These are phyloP conservation scores for Gaeumannomyces sp. DNA, from an alignment of 2,329 filamentous ascomycete species.

Conservation along the genomic window DNA sequence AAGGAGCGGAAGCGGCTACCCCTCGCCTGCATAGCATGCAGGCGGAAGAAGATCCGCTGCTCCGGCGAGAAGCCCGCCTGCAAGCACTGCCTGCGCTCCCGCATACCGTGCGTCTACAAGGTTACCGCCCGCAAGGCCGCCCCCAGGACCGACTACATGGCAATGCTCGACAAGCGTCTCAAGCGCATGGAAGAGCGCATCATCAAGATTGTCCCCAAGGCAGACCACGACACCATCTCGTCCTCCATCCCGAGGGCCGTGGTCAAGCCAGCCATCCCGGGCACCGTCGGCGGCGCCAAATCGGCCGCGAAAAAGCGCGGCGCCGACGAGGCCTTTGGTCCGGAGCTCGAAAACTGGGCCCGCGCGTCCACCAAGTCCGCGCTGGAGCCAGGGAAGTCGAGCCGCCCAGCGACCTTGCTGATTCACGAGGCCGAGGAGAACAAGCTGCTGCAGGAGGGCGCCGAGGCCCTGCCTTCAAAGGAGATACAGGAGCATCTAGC, in stretches of 20 bases:
- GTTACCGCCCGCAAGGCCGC: constrained; percentile 91
- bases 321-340: constrained; percentile 81
- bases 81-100: constrained; percentile 88
- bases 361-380: constrained; percentile 49
- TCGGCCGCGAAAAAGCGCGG: constrained; percentile 68
- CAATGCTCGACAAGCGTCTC: constrained; percentile 91
- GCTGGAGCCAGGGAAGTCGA: constrained; percentile 32
- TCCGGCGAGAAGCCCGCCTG: constrained; percentile 97
- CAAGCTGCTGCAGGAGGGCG: constrained; percentile 73
- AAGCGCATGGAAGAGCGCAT: constrained; percentile 98
- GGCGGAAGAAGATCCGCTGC: constrained; percentile 95
- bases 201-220: constrained; percentile 88
- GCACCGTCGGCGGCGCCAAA: constrained; percentile 44
- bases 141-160: constrained; percentile 96
- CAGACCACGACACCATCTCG: constrained; percentile 62
- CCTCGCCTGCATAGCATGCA: constrained; percentile 89
- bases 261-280: constrained; percentile 70
- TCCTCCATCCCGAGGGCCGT: constrained; percentile 68
- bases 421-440: constrained; percentile 66
- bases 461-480: constrained; percentile 72
- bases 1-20: constrained; percentile 93
- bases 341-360: constrained; percentile 77
- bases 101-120: constrained; percentile 96
- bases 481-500: constrained; percentile 91
- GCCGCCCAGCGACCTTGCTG: constrained; percentile 47